These are phyloP conservation scores for Arxiozyma slooffiae DNA, from an alignment of 1,139 yeast species.

Conservation along the genomic window DNA sequence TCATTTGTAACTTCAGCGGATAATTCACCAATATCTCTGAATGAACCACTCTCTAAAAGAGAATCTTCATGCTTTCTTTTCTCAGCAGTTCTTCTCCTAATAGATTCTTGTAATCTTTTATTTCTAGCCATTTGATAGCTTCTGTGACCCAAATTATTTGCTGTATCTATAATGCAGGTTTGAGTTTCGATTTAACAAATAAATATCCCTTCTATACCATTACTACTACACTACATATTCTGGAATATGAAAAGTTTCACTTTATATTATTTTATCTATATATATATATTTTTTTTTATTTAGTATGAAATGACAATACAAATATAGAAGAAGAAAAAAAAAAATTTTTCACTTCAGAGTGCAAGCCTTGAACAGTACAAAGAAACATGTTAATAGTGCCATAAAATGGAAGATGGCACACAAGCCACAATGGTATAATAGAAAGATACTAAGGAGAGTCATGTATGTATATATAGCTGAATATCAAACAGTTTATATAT, in stretches of 20 bases:
- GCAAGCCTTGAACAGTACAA: background rate
- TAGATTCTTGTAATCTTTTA: conserved; percentile 22
- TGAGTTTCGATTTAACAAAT: background rate
- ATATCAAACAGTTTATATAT: conserved; percentile 5
- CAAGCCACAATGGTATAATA: too few species aligned
- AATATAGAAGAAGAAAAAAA: too few species aligned
- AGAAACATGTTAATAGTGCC: background rate
- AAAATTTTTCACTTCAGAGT: too few species aligned
- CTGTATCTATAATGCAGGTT: background rate
- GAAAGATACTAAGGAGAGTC: background rate
- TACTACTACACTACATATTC: background rate
- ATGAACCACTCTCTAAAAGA: conserved; percentile 39
- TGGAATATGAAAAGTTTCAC: background rate
- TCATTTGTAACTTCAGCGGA: conserved; percentile 20
- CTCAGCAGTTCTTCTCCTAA: conserved; percentile 29
- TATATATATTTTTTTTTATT: background rate
- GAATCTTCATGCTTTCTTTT: conserved; percentile 47
- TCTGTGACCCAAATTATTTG: background rate
- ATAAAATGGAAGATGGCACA: background rate
- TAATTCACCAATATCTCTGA: conserved; percentile 28
- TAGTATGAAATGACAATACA: background rate
- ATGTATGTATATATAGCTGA: background rate
- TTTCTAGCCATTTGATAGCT: conserved; percentile 16
- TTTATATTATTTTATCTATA: background rate
- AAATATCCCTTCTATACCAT: background rate